Conservation (phyloP, 1,284 basidiomycete species). For the Phellopilus nigrolimitatus region DNA sequence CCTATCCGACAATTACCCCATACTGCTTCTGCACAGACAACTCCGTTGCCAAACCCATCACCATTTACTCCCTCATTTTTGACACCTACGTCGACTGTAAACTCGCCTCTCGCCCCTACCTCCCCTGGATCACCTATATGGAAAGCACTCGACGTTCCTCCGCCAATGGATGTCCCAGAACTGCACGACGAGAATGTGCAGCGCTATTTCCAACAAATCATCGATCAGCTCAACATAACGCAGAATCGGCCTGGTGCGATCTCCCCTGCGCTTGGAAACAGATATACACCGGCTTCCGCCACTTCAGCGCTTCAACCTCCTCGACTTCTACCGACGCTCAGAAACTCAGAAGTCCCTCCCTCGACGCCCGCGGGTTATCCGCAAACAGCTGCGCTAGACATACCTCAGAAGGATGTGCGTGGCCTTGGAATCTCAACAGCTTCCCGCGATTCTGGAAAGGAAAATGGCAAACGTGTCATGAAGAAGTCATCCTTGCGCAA, state of each 20-base stretch:
- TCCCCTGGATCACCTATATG: conserved; percentile 29
- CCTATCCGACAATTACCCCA: background rate
- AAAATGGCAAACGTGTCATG: conserved; percentile 29
- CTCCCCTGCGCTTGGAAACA: conserved; percentile 24
- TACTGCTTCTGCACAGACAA: background rate
- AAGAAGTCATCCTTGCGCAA: conserved; percentile 45
- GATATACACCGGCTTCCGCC: conserved; percentile 24
- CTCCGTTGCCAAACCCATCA: conserved; percentile 20
- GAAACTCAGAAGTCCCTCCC: background rate
- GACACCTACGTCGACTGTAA: conserved; percentile 23
- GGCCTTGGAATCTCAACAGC: conserved; percentile 9
- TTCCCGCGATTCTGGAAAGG: conserved; percentile 29
- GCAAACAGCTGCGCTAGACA: background rate
- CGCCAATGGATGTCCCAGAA: conserved; percentile 36
- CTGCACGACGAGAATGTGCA: conserved; percentile 69
- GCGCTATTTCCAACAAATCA: conserved; percentile 77
- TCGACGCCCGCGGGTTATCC: background rate
- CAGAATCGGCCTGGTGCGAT: conserved; percentile 37
- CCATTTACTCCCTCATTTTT: conserved; percentile 28
- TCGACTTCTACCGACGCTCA: background rate
- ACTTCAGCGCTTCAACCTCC: conserved; percentile 1
- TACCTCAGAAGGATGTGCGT: background rate
- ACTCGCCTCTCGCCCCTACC: conserved; percentile 22
- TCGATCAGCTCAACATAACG: conserved; percentile 73
- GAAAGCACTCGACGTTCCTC: conserved; percentile 34